Conservation (phyloP, 192 early-diverging fungal species). For the Mortierella alpina region DNA sequence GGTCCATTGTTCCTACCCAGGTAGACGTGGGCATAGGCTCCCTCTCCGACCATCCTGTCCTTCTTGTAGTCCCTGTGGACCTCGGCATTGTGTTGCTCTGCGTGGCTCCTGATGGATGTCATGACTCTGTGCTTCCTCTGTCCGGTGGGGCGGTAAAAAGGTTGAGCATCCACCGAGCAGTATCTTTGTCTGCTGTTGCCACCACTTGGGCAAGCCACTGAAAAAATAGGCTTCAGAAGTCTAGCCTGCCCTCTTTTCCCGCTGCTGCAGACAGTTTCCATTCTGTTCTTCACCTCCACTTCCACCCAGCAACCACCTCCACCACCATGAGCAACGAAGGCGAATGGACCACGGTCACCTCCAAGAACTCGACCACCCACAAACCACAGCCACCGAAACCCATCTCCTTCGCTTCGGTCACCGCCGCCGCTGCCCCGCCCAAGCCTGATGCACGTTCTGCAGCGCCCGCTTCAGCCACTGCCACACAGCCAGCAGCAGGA, state of each 20-base stretch:
- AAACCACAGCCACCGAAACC: constrained; percentile 37
- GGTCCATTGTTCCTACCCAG: constrained; percentile 61
- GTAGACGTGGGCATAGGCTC: constrained; percentile 96
- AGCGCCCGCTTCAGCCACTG: neutral
- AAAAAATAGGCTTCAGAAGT: constrained; percentile 12
- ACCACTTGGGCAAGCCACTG: neutral
- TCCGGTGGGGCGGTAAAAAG: neutral
- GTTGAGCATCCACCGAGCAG: neutral
- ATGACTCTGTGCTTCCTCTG: neutral
- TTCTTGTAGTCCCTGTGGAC: constrained; percentile 83
- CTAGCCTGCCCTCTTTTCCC: too few relatives aligned
- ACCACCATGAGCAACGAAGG: constrained; percentile 51
- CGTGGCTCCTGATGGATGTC: constrained; percentile 37
- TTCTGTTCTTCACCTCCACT: constrained; percentile 4
- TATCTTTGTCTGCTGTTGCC: neutral
- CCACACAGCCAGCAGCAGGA: constrained; percentile 5
- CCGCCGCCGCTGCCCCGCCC: constrained; percentile 10
- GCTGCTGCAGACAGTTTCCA: constrained; percentile 4
- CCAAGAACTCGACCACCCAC: constrained; percentile 43
- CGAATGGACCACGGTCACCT: constrained; percentile 53
- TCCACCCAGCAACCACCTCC: neutral
- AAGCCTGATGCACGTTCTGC: constrained; percentile 13
- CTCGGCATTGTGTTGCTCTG: constrained; percentile 74
- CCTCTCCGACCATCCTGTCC: constrained; percentile 93
- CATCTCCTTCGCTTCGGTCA: constrained; percentile 6